Evolutionary conservation across 2,329 filamentous ascomycete genomes (phyloP).

Genomic region (Dichotomopilus funicola): DNA sequence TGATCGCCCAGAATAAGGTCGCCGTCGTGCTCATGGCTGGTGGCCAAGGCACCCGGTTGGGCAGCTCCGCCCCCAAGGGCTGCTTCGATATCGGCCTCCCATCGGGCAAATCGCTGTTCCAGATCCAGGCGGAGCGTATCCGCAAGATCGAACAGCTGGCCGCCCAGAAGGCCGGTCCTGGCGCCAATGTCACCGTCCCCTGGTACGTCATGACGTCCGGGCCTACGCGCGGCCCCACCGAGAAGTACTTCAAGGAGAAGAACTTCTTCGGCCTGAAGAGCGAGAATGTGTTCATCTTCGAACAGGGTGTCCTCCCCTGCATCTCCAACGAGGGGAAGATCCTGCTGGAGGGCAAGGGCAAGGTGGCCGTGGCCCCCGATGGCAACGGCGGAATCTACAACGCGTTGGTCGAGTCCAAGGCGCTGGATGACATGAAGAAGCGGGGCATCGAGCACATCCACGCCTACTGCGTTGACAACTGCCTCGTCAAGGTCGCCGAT

Average conservation of each 20-base stretch:
- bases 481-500: conserved; percentile 97
- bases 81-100: conserved; percentile 96
- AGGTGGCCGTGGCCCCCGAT: conserved; percentile 90
- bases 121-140: conserved; percentile 95
- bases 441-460: conserved; percentile 93
- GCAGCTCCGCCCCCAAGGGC: conserved; percentile 92
- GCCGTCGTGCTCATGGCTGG: conserved; percentile 93
- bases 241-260: conserved; percentile 85
- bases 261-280: conserved; percentile 83
- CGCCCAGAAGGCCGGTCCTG: conserved; percentile 54
- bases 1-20: conserved; percentile 69
- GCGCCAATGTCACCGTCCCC: conserved; percentile 61
- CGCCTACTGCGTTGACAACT: conserved; percentile 98
- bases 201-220: conserved; percentile 99
- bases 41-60: conserved; percentile 89
- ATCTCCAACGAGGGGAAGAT: conserved; percentile 98
- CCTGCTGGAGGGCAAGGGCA: conserved; percentile 80
- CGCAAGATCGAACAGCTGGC: conserved; percentile 77
- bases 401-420: conserved; percentile 72
- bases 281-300: conserved; percentile 86
- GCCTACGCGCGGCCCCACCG: conserved; percentile 84
- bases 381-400: conserved; percentile 97
- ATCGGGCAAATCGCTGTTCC: conserved; percentile 90
- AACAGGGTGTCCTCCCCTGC: conserved; percentile 94
- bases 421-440: conserved; percentile 80